A percentile compares a stretch with the other conserved stretches of the same genome.
phyloP scores from a whole-genome alignment of 2,329 filamentous ascomycete species.

The Aspergillus phoenicis region DNA sequence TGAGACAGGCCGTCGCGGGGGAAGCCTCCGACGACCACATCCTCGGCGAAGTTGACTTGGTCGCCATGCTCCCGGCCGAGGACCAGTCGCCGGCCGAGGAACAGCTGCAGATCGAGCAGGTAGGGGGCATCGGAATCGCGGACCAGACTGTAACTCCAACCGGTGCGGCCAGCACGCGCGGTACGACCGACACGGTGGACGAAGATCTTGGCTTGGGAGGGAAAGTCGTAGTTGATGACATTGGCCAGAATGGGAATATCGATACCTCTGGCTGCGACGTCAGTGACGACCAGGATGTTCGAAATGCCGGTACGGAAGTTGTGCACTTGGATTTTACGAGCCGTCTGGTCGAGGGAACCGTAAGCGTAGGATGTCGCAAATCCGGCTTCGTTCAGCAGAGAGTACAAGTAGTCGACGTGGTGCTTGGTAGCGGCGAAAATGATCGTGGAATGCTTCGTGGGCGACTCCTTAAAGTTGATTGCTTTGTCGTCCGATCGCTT shows the following conservation, averaged over 20 bases:
- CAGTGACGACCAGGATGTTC: conserved; percentile 92
- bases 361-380: conserved; percentile 94
- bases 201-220: conserved; percentile 93
- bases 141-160: conserved; percentile 94
- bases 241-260: conserved; percentile 96
- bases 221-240: conserved; percentile 98
- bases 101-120: conserved; percentile 88
- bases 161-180: conserved; percentile 85
- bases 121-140: conserved; percentile 88
- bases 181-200: conserved; percentile 96
- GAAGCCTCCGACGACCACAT: conserved; percentile 80
- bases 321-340: conserved; percentile 87
- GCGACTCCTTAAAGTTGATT: conserved; percentile 64
- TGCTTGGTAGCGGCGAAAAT: conserved; percentile 95
- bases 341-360: conserved; percentile 90
- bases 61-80: conserved; percentile 67
- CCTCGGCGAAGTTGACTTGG: conserved; percentile 71
- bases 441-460: conserved; percentile 89
- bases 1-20: conserved; percentile 72
- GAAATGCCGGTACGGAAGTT: conserved; percentile 82
- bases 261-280: conserved; percentile 94
- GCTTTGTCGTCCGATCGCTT: conserved; percentile 48
- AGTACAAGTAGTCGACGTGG: conserved; percentile 89
- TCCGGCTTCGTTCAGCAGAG: conserved; percentile 75
- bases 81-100: conserved; percentile 81